Base-by-base conservation (phyloP, 768 basidiomycete genomes). In the Collybia nuda region DNA sequence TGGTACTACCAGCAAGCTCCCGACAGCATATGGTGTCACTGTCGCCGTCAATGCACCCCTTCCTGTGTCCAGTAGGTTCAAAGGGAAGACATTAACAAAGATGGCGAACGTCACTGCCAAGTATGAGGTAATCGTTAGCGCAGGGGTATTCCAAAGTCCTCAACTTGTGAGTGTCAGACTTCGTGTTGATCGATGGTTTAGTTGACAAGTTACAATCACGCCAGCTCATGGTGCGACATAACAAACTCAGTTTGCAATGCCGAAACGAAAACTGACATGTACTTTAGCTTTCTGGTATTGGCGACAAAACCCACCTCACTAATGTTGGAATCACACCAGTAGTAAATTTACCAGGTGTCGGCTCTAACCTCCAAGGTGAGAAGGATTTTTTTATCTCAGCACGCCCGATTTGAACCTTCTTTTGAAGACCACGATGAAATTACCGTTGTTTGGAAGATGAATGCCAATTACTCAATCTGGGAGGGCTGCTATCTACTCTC, bases 321-420 rank as follows among this genome's bases (percentile, higher is more conserved):
- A 17, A 57, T 18, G 44, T 62, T 26, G 64, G 64, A 6, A 67
- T 70, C 48, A 44, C 58, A 26, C 19, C 68, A 5, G 36, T 67
- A 21, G 58, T 68, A 3, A 32, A 69, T 49, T 56, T 69, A 17
- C 68, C 72, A 1, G 67, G 67, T 2, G 71, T 74, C 18, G 72
- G 72, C n/a, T 56, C 32, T 8, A 71, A 73, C 48, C 56, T 73
- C 14, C 68, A 71, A 57, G 72, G 71, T 56, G 49, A 55, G 46
- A 7, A 39, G 29, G 2, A 23, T 9, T 12, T 48, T 12, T 42
- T 24, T 4, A n/a, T 36, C 19, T 5, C 12, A 15, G n/a, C 32
- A 12, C 29, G 11, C 3, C 26, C 14, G 24, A 8, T 39, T 44
- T 22, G n/a, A 8, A n/a, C 41, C 24, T 22, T 43, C 26, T 4